A percentile compares a stretch with the other conserved stretches of the same genome.
Evolutionary conservation across 169 alveolate genomes (phyloP).

Genomic region (Eimeria maxima): DNA sequence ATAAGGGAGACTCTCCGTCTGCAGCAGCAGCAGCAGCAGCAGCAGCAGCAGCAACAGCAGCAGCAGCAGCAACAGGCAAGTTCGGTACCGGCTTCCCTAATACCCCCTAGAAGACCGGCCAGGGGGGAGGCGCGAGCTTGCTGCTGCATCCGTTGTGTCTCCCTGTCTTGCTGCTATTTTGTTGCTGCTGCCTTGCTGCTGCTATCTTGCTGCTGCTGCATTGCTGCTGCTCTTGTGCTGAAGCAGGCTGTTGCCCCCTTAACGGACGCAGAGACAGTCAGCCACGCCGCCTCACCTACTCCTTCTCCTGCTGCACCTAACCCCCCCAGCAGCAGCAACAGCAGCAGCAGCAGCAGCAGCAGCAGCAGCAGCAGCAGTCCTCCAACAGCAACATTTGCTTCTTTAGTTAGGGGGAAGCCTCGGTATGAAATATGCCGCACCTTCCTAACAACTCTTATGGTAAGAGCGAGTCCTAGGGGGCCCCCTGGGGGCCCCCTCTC

Average conservation of each 20-base stretch:
- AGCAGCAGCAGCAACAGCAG: conserved; percentile 33
- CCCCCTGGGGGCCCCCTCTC: conserved; percentile 5
- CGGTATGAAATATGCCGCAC: conserved; percentile 54
- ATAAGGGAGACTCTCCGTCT: conserved; percentile 18
- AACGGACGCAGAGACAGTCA: background rate
- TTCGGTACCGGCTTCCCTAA: background rate
- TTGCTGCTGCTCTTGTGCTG: background rate
- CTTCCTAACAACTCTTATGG: conserved; percentile 54
- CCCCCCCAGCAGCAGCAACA: background rate
- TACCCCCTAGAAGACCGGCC: background rate
- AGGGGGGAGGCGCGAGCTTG: background rate
- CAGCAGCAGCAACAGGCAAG: background rate
- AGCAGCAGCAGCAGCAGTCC: conserved; percentile 29
- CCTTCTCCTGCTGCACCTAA: conserved; percentile 35
- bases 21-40: conserved; percentile 66
- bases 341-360: conserved; percentile 19
- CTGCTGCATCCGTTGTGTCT: background rate
- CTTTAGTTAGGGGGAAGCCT: conserved; percentile 28
- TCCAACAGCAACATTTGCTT: conserved; percentile 39
- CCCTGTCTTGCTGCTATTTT: background rate
- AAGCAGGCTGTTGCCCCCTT: background rate
- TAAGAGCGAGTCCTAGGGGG: background rate
- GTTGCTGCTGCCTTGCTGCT: background rate
- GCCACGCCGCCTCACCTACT: background rate
- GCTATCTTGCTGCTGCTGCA: background rate